phyloP scores from a whole-genome alignment of 164 flowering plant species.

The Kalanchoe fedtschenkoi region DNA sequence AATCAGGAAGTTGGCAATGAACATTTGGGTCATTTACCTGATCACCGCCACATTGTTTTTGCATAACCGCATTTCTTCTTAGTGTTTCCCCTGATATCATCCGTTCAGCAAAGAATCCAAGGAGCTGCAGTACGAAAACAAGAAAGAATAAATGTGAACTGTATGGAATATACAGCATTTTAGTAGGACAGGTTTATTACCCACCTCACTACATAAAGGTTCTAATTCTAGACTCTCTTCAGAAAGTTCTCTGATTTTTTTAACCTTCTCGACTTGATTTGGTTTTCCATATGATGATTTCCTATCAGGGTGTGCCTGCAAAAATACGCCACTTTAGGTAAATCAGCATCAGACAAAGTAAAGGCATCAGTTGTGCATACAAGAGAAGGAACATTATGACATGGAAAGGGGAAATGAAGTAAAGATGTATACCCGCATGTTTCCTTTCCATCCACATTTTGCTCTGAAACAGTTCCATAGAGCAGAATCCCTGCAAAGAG shows the following conservation, averaged over 20 bases:
- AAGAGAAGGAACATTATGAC: background rate
- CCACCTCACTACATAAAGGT: constrained; percentile 52
- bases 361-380: background rate
- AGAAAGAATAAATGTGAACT: background rate
- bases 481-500: constrained; percentile 30
- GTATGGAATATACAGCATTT: background rate
- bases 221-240: constrained; percentile 39
- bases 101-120: constrained; percentile 53
- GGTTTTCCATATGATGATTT: constrained; percentile 15
- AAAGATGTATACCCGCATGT: constrained; percentile 23
- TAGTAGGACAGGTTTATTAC: background rate
- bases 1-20: background rate
- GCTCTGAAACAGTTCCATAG: constrained; percentile 56
- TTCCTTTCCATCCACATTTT: constrained; percentile 69
- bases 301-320: constrained; percentile 39
- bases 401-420: background rate
- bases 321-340: constrained; percentile 6
- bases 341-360: background rate
- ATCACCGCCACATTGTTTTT: constrained; percentile 25
- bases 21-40: constrained; percentile 27
- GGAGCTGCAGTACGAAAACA: constrained; percentile 33
- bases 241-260: constrained; percentile 25
- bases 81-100: constrained; percentile 63
- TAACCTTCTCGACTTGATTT: constrained; percentile 13
- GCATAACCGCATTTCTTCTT: constrained; percentile 72